Base-by-base conservation (phyloP, 225 moss, liverwort and hornwort genomes). In the Lunularia cruciata region DNA sequence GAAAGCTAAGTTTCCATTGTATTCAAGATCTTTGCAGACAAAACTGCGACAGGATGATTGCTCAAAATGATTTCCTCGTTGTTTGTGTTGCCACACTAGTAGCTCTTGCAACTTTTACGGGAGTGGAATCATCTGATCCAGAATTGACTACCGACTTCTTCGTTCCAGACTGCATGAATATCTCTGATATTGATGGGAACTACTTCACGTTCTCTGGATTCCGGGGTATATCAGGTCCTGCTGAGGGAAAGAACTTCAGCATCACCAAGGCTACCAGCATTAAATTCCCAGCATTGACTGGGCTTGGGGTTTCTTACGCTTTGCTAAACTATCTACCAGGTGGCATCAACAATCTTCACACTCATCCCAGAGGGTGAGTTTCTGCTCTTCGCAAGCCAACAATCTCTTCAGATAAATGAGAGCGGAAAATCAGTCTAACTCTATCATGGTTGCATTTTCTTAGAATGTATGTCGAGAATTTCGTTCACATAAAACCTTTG, bases 291-390 rank as follows among this genome's bases (percentile, higher is more conserved):
- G 66, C 66, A 28, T 32, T 67, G 47, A 32, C 28, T 4, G 66
- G 66, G 14, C 40, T 67, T 25, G 66, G 66, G 22, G 47, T 67
- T 28, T 67, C 65, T 8, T 49, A 14, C 47, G 47, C 47, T 7
- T 34, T 67, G 27, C 47, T 67, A 9, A 5, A 16, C 14, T 67
- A 47, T 19, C 5, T 16, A 5, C 48, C 48, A 4, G 66, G 66
- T 13, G 49, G 47, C 26, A 12, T 67, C 47, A 59, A 57, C 34
- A 28, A 58, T 19, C 57, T 68, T 26, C 75, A 75, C 68, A 68
- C 42, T 18, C 75, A 75, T 58, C 67, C 67, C 5, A 38, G 56
- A 7, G 75, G 45, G 20, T 27, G 28, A 13, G 54, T 28, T 54
- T 28, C n/a, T n/a, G n/a, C n/a, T n/a, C n/a, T n/a, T n/a, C n/a